Evolutionary conservation across 2,329 filamentous ascomycete species (phyloP).

Genomic region (Exutisphaerella laricina): DNA sequence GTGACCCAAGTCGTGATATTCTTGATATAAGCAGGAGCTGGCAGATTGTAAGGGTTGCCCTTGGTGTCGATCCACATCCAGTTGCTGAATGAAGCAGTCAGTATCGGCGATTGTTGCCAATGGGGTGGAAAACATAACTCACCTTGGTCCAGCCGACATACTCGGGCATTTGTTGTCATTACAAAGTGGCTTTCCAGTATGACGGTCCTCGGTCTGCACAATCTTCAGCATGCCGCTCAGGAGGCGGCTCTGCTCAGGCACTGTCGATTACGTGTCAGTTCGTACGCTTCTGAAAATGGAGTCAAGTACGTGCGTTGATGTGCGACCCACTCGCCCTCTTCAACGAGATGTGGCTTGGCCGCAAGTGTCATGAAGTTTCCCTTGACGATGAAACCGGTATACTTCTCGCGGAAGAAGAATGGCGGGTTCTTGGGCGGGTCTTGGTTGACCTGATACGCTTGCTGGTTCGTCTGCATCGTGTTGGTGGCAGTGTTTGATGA

Average conservation of each 20-base stretch:
- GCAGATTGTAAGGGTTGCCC: slow-evolving; percentile 82
- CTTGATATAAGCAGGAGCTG: slow-evolving; percentile 88
- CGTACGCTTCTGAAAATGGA: not conserved
- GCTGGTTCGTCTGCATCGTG: slow-evolving; percentile 65
- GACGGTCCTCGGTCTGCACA: slow-evolving; percentile 69
- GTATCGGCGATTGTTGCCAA: too few species aligned
- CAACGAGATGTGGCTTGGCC: slow-evolving; percentile 85
- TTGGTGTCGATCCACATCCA: slow-evolving; percentile 94
- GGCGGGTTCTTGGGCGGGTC: slow-evolving; percentile 39
- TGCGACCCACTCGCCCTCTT: slow-evolving; percentile 91
- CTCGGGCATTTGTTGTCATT: slow-evolving; percentile 78
- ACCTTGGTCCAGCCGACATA: slow-evolving; percentile 85
- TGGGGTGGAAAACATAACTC: too few species aligned
- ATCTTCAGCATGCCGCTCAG: slow-evolving; percentile 85
- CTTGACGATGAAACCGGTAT: slow-evolving; percentile 84
- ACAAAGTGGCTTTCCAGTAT: slow-evolving; percentile 69
- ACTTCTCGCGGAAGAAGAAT: slow-evolving; percentile 69
- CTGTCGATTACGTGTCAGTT: slow-evolving; percentile 45
- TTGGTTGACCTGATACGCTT: slow-evolving; percentile 36
- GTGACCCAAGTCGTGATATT: slow-evolving; percentile 97
- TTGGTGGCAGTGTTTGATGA: slow-evolving; percentile 48
- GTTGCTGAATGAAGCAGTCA: too few species aligned
- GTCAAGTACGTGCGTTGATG: slow-evolving; percentile 66
- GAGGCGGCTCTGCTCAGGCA: slow-evolving; percentile 87
- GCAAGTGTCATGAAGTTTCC: slow-evolving; percentile 97